phyloP scores from a whole-genome alignment of 192 early-diverging fungal species.

The Radiomyces spectabilis region DNA sequence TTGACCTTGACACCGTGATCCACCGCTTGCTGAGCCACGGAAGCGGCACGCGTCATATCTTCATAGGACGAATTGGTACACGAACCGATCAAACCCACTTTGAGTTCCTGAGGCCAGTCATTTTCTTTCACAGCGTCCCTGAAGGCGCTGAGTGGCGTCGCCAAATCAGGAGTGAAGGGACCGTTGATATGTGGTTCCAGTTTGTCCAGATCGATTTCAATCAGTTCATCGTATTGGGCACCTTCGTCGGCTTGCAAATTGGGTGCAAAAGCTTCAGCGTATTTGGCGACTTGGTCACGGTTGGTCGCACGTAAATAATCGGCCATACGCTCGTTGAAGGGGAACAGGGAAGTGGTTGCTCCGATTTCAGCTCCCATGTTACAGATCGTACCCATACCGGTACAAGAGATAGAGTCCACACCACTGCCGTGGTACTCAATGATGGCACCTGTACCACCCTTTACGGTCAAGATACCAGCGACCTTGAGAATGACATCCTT shows the following conservation, averaged over 20 bases:
- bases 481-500: slow-evolving; percentile 96
- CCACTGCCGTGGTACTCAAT: slow-evolving; percentile 97
- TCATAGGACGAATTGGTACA: slow-evolving; percentile 99
- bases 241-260: slow-evolving; percentile 85
- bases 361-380: slow-evolving; percentile 99
- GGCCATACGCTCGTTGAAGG: slow-evolving; percentile 87
- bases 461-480: slow-evolving; percentile 92
- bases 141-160: slow-evolving; percentile 91
- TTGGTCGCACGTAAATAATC: slow-evolving; percentile 86
- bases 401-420: slow-evolving; percentile 90
- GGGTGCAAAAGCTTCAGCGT: slow-evolving; percentile 74
- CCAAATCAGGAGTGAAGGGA: slow-evolving; percentile 92
- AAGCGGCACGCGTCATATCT: slow-evolving; percentile 90
- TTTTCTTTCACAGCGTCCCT: slow-evolving; percentile 79
- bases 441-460: slow-evolving; percentile 95
- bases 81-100: slow-evolving; percentile 91
- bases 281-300: slow-evolving; percentile 71
- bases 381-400: slow-evolving; percentile 98
- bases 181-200: slow-evolving; percentile 97
- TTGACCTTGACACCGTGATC: slow-evolving; percentile 77
- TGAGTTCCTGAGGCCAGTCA: slow-evolving; percentile 82
- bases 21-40: slow-evolving; percentile 78
- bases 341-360: slow-evolving; percentile 96
- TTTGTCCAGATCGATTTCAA: slow-evolving; percentile 90
- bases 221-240: slow-evolving; percentile 85